phyloP scores from a whole-genome alignment of 164 flowering plant genomes.

The Saururus chinensis region DNA sequence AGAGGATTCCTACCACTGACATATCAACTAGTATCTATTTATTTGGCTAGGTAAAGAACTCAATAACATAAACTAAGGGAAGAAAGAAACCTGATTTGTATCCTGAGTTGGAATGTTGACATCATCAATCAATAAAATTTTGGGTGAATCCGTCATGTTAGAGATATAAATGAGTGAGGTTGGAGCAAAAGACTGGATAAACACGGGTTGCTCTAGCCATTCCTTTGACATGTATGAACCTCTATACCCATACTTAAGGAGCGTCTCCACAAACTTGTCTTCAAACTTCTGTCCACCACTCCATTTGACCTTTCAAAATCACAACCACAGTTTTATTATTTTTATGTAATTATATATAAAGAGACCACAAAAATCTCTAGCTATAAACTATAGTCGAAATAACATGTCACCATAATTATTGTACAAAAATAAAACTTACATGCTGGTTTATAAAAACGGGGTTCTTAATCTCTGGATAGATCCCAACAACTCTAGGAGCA shows the following conservation, averaged over 20 bases:
- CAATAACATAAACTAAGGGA: neutral
- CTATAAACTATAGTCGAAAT: neutral
- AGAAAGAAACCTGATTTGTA: constrained; percentile 73
- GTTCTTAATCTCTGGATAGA: constrained; percentile 96
- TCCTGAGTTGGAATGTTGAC: constrained; percentile 61
- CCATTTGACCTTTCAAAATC: constrained; percentile 74
- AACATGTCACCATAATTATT: no score
- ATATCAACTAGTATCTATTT: neutral
- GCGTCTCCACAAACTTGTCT: constrained; percentile 15
- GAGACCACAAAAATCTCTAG: neutral
- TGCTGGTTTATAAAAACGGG: constrained; percentile 88
- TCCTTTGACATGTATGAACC: constrained; percentile 84
- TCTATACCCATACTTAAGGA: constrained; percentile 74
- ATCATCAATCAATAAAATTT: constrained; percentile 80
- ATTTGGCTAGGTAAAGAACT: neutral
- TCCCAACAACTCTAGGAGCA: constrained; percentile 91
- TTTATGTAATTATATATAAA: no score
- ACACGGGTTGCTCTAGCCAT: constrained; percentile 84
- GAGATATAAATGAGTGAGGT: constrained; percentile 68
- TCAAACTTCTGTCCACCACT: constrained; percentile 4
- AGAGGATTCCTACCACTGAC: neutral
- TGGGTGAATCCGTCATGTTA: constrained; percentile 71
- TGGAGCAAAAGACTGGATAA: constrained; percentile 97
- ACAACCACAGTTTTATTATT: neutral
- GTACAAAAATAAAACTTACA: constrained; percentile 53